Evolutionary conservation across 2,329 filamentous ascomycete species (phyloP).

Genomic region (Apiospora rasikravindrae): DNA sequence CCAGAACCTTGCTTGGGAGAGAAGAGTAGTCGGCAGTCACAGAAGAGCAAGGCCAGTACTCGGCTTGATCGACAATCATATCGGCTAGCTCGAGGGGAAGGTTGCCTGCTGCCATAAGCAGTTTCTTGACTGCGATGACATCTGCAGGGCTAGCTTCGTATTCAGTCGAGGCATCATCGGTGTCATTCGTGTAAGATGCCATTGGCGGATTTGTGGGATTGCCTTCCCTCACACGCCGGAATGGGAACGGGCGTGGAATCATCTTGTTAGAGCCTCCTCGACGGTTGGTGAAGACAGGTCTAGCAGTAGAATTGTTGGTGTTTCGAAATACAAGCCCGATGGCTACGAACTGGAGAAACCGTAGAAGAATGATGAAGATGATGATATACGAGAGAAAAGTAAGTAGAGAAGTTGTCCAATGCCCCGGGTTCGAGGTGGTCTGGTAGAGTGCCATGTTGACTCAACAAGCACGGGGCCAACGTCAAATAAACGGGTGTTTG

Average conservation of each 20-base stretch:
- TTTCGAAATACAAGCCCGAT: not conserved
- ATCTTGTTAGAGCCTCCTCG: constrained; percentile 28
- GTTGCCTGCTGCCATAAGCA: constrained; percentile 48
- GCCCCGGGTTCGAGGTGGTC: not conserved
- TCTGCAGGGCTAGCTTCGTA: constrained; percentile 43
- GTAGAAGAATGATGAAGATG: not conserved
- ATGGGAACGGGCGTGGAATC: constrained; percentile 18
- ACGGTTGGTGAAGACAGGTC: constrained; percentile 30
- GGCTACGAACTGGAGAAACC: not conserved
- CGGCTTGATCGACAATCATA: constrained; percentile 61
- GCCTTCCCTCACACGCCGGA: not conserved
- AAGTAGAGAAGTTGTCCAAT: not conserved
- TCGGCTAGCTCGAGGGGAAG: constrained; percentile 63
- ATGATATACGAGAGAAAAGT: not conserved
- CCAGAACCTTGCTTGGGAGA: constrained; percentile 19
- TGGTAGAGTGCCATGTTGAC: constrained; percentile 1
- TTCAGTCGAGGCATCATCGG: not conserved
- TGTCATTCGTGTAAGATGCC: not conserved
- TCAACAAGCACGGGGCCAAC: not conserved
- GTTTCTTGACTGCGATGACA: constrained; percentile 53
- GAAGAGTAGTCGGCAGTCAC: constrained; percentile 37
- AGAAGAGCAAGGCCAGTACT: constrained; percentile 65
- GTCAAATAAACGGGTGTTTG: not conserved
- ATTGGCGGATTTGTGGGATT: not conserved
- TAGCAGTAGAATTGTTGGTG: not conserved